phyloP scores from a whole-genome alignment of 108 stramenopile species.

The Fistulifera pelliculosa region DNA sequence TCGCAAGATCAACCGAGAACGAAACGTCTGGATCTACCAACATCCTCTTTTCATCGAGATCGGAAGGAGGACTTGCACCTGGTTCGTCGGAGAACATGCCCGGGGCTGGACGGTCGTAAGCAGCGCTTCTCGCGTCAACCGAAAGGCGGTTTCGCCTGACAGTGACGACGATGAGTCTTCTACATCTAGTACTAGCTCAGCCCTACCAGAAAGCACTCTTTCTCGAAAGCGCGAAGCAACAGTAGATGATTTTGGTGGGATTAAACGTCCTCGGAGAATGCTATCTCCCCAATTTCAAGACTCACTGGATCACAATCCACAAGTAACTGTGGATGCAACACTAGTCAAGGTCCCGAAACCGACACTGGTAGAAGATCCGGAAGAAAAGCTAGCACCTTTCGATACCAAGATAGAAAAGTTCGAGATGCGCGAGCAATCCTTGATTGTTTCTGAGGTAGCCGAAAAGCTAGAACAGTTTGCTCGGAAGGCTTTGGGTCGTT shows the following conservation, averaged over 20 bases:
- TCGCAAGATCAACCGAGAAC: constrained; percentile 81
- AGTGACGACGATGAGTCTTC: constrained; percentile 18
- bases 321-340: constrained; percentile 1
- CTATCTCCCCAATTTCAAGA: too few species aligned
- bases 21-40: constrained; percentile 92
- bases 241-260: neutral
- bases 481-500: constrained; percentile 28
- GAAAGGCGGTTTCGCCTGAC: constrained; percentile 17
- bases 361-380: neutral
- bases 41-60: constrained; percentile 90
- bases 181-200: neutral
- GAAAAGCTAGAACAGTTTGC: constrained; percentile 47
- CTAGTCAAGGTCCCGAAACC: neutral
- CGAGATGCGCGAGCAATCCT: constrained; percentile 30
- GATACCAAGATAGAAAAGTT: constrained; percentile 1
- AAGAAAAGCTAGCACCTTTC: neutral
- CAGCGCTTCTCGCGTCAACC: constrained; percentile 43
- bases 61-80: constrained; percentile 78
- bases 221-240: constrained; percentile 6
- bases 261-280: constrained; percentile 16
- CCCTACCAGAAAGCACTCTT: neutral
- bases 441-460: constrained; percentile 47
- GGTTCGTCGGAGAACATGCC: constrained; percentile 82
- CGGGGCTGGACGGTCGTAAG: constrained; percentile 74
- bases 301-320: too few species aligned